These are phyloP conservation scores for Thozetella sp. DNA, from an alignment of 495 filamentous ascomycete genomes.

Conservation along the genomic window DNA sequence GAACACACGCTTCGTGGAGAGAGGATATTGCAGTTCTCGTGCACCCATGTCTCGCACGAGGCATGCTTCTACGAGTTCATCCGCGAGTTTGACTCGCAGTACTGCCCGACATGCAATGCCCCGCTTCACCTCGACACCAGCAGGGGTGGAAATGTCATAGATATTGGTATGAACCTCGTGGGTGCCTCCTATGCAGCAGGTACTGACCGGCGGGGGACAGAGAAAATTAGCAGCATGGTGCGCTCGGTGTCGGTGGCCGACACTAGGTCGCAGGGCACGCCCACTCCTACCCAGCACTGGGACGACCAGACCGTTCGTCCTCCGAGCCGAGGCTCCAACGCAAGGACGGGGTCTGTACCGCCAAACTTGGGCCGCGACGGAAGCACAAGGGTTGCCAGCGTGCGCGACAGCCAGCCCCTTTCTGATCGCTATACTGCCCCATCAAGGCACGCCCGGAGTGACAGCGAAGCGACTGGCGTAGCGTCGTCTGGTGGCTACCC, in stretches of 20 bases:
- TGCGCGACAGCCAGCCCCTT: slow-evolving; percentile 42
- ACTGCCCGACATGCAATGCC: slow-evolving; percentile 92
- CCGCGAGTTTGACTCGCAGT: slow-evolving; percentile 91
- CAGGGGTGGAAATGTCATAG: slow-evolving; percentile 90
- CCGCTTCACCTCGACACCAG: slow-evolving; percentile 93
- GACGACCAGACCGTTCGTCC: slow-evolving; percentile 49
- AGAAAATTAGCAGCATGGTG: slow-evolving; percentile 94
- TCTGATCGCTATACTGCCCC: slow-evolving; percentile 62
- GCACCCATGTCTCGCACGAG: slow-evolving; percentile 93
- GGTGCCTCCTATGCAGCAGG: not conserved
- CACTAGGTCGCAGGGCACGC: slow-evolving; percentile 49
- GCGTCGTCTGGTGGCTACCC: slow-evolving; percentile 78
- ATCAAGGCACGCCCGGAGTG: slow-evolving; percentile 73
- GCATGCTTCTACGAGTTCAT: slow-evolving; percentile 99
- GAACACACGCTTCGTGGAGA: slow-evolving; percentile 97
- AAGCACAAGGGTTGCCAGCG: slow-evolving; percentile 28
- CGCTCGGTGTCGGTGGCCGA: slow-evolving; percentile 79
- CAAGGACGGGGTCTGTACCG: slow-evolving; percentile 27
- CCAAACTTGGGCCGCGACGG: slow-evolving; percentile 15
- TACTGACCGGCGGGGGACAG: slow-evolving; percentile 45
- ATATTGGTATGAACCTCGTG: slow-evolving; percentile 68
- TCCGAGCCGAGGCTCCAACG: slow-evolving; percentile 48
- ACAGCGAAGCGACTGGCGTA: slow-evolving; percentile 68
- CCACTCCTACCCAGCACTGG: slow-evolving; percentile 51
- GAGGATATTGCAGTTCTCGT: slow-evolving; percentile 94